Base-by-base conservation (phyloP, 2,329 filamentous ascomycete species). In the Ceratocystis variospora region DNA sequence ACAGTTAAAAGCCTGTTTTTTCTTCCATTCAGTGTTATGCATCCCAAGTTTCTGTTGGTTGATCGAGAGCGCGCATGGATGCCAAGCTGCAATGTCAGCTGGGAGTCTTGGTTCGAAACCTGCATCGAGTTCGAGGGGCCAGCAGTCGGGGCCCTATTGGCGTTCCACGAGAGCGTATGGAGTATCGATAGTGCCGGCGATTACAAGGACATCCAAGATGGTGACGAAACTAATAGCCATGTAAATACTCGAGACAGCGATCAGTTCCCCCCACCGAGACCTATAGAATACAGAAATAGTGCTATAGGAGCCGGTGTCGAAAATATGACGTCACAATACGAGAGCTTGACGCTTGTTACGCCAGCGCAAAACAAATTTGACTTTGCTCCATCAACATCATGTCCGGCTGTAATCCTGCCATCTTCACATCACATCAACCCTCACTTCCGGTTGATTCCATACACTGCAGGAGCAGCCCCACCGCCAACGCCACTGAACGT, bases 51-150 rank as follows among this genome's bases (percentile, higher is more conserved):
- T 70, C 79, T 93, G 46, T 79, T 94, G 15, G 74, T 93, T 0
- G 90, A 95, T 73, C 80, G 86, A 0, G 74, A 77, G 41, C 79
- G 76, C 1, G 87, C 87, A 0, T 86, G 87, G 71, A 74, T 94
- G 8, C 89, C 89, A 0, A 90, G 87, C 71, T 92, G 88, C 74
- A 95, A 95, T 71, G 83, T 95, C 3, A 91, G 87, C 71, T 94
- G 88, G 88, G 90, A 94, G 74, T 76, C 83, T n/a, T 95, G 90
- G 90, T 86, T 93, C 31, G 90, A 95, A 73, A 88, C 87, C 0
- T 89, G 86, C 66, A 76, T 93, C 2, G 83, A 85, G 65, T 75
- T 93, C 10, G 78, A 79, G 5, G 89, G 88, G 0, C 77, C 79
- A 0, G 78, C 87, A 0, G 83, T 90, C 0, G 70, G 73, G 3